Conservation (phyloP, 139 green algal species). For the Picochlorum sp. region DNA sequence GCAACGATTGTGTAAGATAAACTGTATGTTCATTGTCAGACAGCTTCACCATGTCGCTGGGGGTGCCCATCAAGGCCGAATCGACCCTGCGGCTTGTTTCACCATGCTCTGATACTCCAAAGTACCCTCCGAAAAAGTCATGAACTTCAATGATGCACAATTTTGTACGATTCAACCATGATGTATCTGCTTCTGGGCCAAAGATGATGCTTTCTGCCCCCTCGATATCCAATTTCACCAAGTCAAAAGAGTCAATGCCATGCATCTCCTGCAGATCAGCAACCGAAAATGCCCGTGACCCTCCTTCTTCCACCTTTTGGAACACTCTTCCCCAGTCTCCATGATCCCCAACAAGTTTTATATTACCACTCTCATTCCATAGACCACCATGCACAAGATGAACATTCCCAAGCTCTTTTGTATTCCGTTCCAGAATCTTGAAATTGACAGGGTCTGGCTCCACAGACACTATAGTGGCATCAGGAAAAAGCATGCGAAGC, state of each 20-base stretch:
- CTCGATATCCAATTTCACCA: constrained; percentile 22
- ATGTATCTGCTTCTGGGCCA: constrained; percentile 3
- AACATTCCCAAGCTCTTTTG: not conserved
- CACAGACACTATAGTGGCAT: constrained; percentile 16
- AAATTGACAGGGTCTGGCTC: constrained; percentile 21
- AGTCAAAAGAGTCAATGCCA: constrained; percentile 16
- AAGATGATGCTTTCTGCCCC: constrained; percentile 21
- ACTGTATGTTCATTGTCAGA: constrained; percentile 15
- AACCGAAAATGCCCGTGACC: constrained; percentile 11
- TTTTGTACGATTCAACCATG: constrained; percentile 9
- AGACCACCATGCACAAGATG: constrained; percentile 19
- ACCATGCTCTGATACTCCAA: constrained; percentile 2
- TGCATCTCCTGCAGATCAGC: constrained; percentile 6
- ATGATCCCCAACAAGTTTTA: constrained; percentile 2
- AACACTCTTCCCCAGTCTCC: constrained; percentile 24
- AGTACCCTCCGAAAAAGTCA: constrained; percentile 9
- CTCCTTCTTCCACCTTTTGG: not conserved
- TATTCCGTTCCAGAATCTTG: constrained; percentile 16
- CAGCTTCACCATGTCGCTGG: not conserved
- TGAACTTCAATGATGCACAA: constrained; percentile 14
- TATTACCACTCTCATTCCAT: constrained; percentile 9
- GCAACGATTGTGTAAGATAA: not conserved
- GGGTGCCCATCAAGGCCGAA: constrained; percentile 1
- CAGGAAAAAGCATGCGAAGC: constrained; percentile 19
- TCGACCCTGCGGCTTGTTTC: constrained; percentile 6